These are phyloP conservation scores for Bimuria novae-zelandiae DNA, from an alignment of 2,329 filamentous ascomycete species.

Conservation along the genomic window DNA sequence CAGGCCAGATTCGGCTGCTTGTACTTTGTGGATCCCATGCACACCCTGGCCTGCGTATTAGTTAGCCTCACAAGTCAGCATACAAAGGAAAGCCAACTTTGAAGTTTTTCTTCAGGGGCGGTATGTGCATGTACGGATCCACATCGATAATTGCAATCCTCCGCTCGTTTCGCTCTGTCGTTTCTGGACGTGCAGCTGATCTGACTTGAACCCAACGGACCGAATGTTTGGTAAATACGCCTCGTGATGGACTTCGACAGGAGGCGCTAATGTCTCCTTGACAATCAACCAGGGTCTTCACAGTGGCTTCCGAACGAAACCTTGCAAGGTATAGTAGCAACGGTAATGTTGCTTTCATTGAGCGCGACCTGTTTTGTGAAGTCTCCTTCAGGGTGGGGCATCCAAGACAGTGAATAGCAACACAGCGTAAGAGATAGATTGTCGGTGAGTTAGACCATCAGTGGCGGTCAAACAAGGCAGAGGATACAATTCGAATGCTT, in stretches of 20 bases:
- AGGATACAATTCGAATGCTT: background rate
- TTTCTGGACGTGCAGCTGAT: slow-evolving; percentile 5
- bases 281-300: slow-evolving; percentile 11
- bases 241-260: slow-evolving; percentile 17
- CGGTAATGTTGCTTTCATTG: background rate
- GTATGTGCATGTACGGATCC: background rate
- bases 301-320: slow-evolving; percentile 13
- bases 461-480: background rate
- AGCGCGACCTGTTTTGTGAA: background rate
- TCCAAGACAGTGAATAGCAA: slow-evolving; percentile 1
- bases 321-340: slow-evolving; percentile 8
- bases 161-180: background rate
- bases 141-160: background rate
- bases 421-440: background rate
- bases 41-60: background rate
- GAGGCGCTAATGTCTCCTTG: background rate
- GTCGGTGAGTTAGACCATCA: background rate
- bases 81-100: background rate
- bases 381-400: background rate
- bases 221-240: slow-evolving; percentile 14
- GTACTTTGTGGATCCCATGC: background rate
- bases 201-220: slow-evolving; percentile 12
- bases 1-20: slow-evolving; percentile 19
- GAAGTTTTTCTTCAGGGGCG: background rate
- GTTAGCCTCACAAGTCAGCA: background rate